These are phyloP conservation scores for Xylaria venustula DNA, from an alignment of 495 filamentous ascomycete genomes.

Conservation along the genomic window DNA sequence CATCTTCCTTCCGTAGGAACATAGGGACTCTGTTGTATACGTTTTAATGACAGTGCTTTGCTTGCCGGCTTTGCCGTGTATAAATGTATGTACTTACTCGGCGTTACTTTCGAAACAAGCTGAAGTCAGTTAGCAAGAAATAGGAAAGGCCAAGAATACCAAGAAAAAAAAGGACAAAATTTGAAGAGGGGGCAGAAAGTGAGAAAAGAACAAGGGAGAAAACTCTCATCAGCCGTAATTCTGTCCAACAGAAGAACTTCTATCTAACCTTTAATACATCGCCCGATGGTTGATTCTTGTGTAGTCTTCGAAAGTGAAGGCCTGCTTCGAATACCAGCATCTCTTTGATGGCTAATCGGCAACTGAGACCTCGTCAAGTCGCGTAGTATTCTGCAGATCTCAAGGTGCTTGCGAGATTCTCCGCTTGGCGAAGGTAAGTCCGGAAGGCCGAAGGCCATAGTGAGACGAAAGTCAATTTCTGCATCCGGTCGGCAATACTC, in stretches of 20 bases:
- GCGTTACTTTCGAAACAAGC: neutral
- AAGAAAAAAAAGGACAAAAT: no score
- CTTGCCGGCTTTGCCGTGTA: neutral
- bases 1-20: neutral
- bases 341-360: neutral
- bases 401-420: neutral
- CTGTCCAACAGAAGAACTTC: neutral
- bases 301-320: neutral
- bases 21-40: neutral
- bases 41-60: neutral
- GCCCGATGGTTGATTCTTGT: neutral
- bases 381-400: neutral
- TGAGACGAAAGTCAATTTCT: neutral
- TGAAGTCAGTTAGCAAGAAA: neutral
- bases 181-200: no score
- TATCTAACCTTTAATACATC: neutral
- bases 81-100: neutral
- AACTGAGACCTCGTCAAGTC: neutral
- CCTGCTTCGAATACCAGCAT: neutral
- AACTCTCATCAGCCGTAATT: neutral
- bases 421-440: neutral
- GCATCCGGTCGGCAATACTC: neutral
- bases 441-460: neutral
- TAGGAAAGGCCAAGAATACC: no score
- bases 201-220: neutral